These are phyloP conservation scores for Cenococcum geophilum DNA, from an alignment of 495 filamentous ascomycete species.

Conservation along the genomic window DNA sequence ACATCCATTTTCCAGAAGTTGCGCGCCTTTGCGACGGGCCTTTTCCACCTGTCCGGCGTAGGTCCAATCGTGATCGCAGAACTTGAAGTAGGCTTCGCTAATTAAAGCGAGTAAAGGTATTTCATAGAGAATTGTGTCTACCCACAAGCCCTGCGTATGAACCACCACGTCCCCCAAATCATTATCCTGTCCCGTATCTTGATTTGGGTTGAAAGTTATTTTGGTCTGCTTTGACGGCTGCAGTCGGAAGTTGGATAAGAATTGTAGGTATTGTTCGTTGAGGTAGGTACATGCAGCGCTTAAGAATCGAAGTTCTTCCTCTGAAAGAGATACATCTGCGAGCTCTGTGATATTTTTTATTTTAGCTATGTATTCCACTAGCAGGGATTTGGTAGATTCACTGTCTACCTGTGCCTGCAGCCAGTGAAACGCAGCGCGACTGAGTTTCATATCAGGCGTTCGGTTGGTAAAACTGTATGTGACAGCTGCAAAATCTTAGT, in stretches of 20 bases:
- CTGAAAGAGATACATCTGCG: constrained; percentile 64
- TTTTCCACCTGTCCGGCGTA: constrained; percentile 78
- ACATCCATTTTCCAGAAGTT: constrained; percentile 74
- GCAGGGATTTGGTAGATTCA: constrained; percentile 33
- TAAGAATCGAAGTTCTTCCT: constrained; percentile 76
- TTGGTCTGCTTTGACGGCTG: constrained; percentile 72
- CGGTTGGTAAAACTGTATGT: constrained; percentile 93
- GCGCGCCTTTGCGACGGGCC: constrained; percentile 69
- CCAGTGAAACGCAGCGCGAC: constrained; percentile 76
- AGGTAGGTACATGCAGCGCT: constrained; percentile 75
- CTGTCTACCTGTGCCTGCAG: constrained; percentile 73
- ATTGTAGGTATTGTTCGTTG: constrained; percentile 66
- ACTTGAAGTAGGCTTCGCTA: constrained; percentile 95
- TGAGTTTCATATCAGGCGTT: constrained; percentile 87
- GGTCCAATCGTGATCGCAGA: constrained; percentile 84
- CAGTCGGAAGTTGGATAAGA: constrained; percentile 72
- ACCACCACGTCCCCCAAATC: constrained; percentile 72
- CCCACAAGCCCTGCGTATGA: constrained; percentile 72
- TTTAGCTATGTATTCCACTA: constrained; percentile 1
- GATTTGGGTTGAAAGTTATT: constrained; percentile 58
- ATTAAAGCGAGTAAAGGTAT: constrained; percentile 87
- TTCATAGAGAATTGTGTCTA: constrained; percentile 95
- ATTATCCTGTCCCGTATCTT: constrained; percentile 59
- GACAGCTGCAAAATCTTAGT: constrained; percentile 44
- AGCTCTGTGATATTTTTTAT: constrained; percentile 51